Conservation (phyloP, 495 filamentous ascomycete species). For the Aspergillus nidulans region DNA sequence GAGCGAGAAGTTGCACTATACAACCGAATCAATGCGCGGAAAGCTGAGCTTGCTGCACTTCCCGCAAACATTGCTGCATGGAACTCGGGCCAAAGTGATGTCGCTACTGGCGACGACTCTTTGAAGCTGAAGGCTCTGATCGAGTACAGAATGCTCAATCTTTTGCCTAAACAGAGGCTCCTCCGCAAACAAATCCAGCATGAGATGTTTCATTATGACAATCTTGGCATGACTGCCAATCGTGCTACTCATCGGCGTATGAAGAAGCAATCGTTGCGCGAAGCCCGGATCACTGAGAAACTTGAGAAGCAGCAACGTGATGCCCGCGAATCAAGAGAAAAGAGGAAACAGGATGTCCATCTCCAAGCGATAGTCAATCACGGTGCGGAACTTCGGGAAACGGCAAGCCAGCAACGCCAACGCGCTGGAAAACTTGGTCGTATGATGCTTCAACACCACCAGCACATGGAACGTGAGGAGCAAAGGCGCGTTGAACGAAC, state of each 20-base stretch:
- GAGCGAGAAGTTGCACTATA: slow-evolving; percentile 84
- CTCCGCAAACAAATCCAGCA: slow-evolving; percentile 80
- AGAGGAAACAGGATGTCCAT: slow-evolving; percentile 92
- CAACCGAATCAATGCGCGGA: slow-evolving; percentile 81
- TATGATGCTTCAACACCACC: slow-evolving; percentile 81
- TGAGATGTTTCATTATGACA: slow-evolving; percentile 89
- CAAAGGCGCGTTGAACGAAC: slow-evolving; percentile 95
- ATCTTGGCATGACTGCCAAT: slow-evolving; percentile 92
- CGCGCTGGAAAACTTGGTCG: slow-evolving; percentile 82
- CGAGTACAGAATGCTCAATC: slow-evolving; percentile 80
- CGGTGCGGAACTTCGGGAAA: slow-evolving; percentile 59
- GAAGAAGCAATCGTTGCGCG: slow-evolving; percentile 95
- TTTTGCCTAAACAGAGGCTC: slow-evolving; percentile 78
- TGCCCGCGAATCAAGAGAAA: slow-evolving; percentile 86
- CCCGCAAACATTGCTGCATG: slow-evolving; percentile 78
- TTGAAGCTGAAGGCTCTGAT: slow-evolving; percentile 87
- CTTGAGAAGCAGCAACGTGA: slow-evolving; percentile 98
- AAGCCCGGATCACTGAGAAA: slow-evolving; percentile 95
- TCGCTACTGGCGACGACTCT: slow-evolving; percentile 68
- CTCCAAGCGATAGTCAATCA: slow-evolving; percentile 68
- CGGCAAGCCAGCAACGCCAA: slow-evolving; percentile 48
- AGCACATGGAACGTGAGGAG: slow-evolving; percentile 97
- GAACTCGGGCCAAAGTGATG: slow-evolving; percentile 69
- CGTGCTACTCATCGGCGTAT: slow-evolving; percentile 81
- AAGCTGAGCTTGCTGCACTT: slow-evolving; percentile 73